phyloP scores from a whole-genome alignment of 352 stramenopile genomes.

The Globisporangium barbulae region DNA sequence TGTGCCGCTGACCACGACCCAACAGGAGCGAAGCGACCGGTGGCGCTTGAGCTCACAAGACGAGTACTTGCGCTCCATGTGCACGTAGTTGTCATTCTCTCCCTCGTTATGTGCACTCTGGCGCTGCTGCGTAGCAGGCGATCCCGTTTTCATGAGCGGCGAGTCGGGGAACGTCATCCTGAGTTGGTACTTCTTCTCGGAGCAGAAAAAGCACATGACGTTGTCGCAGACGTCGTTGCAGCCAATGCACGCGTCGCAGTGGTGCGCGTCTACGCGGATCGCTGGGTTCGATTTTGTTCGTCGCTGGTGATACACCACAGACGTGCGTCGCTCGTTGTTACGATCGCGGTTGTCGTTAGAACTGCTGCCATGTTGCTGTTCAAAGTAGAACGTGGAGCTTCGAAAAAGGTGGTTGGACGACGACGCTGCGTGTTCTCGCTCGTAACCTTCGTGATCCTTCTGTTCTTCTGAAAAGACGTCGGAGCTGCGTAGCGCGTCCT shows the following conservation, averaged over 20 bases:
- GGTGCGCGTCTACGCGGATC: slow-evolving; percentile 26
- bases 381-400: slow-evolving; percentile 15
- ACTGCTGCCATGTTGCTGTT: not conserved
- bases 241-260: slow-evolving; percentile 71
- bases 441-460: not conserved
- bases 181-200: slow-evolving; percentile 74
- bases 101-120: not conserved
- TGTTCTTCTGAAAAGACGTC: slow-evolving; percentile 2
- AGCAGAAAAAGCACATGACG: slow-evolving; percentile 65
- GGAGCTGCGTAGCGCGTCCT: slow-evolving; percentile 1
- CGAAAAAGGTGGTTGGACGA: slow-evolving; percentile 3
- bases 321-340: not conserved
- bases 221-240: slow-evolving; percentile 76
- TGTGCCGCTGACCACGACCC: slow-evolving; percentile 84
- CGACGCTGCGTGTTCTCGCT: not conserved
- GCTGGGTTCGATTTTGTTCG: not conserved
- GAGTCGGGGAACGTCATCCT: slow-evolving; percentile 41
- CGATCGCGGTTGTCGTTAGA: not conserved
- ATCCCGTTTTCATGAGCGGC: not conserved
- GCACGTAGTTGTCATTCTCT: slow-evolving; percentile 5
- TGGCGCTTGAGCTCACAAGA: slow-evolving; percentile 89
- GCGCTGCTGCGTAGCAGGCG: not conserved
- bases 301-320: not conserved
- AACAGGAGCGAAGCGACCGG: slow-evolving; percentile 78
- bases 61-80: slow-evolving; percentile 60